Evolutionary conservation across 306 rosid genomes (phyloP).

Genomic region (Quercus alba): DNA sequence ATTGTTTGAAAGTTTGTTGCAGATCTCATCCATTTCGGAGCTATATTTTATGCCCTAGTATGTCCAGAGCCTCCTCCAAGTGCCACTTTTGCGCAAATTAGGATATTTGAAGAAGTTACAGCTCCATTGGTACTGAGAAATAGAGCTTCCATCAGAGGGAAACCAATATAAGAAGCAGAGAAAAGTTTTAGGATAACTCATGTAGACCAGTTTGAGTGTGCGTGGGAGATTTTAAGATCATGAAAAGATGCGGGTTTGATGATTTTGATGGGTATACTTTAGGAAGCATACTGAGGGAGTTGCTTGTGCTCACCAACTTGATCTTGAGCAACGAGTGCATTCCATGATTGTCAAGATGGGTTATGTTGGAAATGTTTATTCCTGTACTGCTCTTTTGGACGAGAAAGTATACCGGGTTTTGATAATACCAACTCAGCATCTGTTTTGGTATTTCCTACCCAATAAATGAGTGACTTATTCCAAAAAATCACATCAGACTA

Average conservation of each 20-base stretch:
- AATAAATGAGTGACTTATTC: no score
- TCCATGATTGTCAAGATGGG: slow-evolving; percentile 57
- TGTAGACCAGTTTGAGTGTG: slow-evolving; percentile 39
- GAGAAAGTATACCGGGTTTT: no score
- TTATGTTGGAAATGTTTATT: slow-evolving; percentile 40
- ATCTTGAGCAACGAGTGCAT: slow-evolving; percentile 62
- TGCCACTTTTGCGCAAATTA: slow-evolving; percentile 74
- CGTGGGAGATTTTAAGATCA: slow-evolving; percentile 16
- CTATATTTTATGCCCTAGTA: slow-evolving; percentile 84
- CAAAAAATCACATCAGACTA: no score
- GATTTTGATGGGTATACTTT: slow-evolving; percentile 56
- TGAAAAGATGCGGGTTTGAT: slow-evolving; percentile 42
- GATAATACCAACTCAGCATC: no score
- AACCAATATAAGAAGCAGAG: slow-evolving; percentile 80
- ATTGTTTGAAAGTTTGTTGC: slow-evolving; percentile 73
- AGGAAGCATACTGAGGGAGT: slow-evolving; percentile 67
- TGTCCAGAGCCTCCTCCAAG: slow-evolving; percentile 83
- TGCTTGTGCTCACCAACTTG: slow-evolving; percentile 27
- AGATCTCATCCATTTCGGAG: slow-evolving; percentile 84
- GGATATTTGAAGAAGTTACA: slow-evolving; percentile 61
- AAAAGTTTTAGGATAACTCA: slow-evolving; percentile 69
- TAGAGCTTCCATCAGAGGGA: slow-evolving; percentile 78
- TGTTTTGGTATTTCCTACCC: no score
- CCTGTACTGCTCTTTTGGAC: slow-evolving; percentile 66
- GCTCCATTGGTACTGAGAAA: slow-evolving; percentile 57